These are phyloP conservation scores for Zymoseptoria pseudotritici DNA, from an alignment of 2,329 filamentous ascomycete genomes.

Conservation along the genomic window DNA sequence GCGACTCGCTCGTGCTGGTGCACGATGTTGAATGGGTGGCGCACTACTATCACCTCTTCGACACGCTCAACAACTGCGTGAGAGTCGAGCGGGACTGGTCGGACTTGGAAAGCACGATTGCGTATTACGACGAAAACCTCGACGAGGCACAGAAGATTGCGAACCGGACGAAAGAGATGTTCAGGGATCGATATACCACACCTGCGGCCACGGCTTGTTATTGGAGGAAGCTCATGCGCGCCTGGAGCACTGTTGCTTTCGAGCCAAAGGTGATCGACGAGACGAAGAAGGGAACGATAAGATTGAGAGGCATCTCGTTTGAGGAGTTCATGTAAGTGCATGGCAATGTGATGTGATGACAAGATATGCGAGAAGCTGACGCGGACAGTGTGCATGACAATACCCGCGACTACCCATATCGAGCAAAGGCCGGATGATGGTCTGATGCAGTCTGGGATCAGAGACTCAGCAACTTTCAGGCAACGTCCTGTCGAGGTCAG, in stretches of 20 bases:
- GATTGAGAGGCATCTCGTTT: slow-evolving; percentile 16
- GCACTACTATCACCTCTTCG: slow-evolving; percentile 22
- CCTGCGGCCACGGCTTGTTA: slow-evolving; percentile 28
- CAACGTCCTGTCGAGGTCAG: too few species aligned
- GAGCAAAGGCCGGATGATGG: background rate
- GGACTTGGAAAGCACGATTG: slow-evolving; percentile 21
- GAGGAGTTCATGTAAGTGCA: slow-evolving; percentile 14
- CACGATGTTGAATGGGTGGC: slow-evolving; percentile 25
- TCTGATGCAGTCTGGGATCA: background rate
- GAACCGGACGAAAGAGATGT: slow-evolving; percentile 10
- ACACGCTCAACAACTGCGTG: slow-evolving; percentile 20
- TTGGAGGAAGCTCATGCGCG: slow-evolving; percentile 20
- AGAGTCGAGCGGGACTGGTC: slow-evolving; percentile 18
- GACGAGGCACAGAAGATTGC: slow-evolving; percentile 18
- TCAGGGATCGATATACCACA: slow-evolving; percentile 20
- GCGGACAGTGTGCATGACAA: background rate
- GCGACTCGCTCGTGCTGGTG: slow-evolving; percentile 20
- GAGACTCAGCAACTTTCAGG: too few species aligned
- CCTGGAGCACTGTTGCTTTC: slow-evolving; percentile 20
- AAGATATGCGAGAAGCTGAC: background rate
- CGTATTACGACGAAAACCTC: slow-evolving; percentile 15
- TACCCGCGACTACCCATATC: background rate
- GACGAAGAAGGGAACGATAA: slow-evolving; percentile 9
- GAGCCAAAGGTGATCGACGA: slow-evolving; percentile 9
- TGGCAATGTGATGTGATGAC: background rate